Evolutionary conservation across 768 basidiomycete genomes (phyloP).

Genomic region (Suillus americanus): DNA sequence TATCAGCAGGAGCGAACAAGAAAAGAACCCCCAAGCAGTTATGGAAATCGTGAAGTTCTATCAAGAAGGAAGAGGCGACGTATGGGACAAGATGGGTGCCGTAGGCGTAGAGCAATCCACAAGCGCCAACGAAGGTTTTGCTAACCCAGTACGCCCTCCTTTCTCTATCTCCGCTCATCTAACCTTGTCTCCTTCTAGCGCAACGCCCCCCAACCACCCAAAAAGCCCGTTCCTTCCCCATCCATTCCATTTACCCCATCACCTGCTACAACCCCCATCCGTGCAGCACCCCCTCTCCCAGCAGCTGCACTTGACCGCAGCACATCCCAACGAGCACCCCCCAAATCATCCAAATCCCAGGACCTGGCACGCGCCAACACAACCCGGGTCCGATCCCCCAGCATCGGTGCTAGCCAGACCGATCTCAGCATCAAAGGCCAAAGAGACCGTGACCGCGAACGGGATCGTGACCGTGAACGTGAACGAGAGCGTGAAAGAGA

Average conservation of each 20-base stretch:
- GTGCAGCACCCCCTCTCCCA: constrained; percentile 77
- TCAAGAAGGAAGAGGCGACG: constrained; percentile 80
- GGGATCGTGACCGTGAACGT: constrained; percentile 37
- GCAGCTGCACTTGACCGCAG: constrained; percentile 78
- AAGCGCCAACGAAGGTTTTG: constrained; percentile 48
- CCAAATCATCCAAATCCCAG: constrained; percentile 45
- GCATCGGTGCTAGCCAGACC: constrained; percentile 38
- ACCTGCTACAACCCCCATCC: constrained; percentile 54
- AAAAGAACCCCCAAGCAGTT: constrained; percentile 96
- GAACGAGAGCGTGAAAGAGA: constrained; percentile 22
- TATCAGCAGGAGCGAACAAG: constrained; percentile 91
- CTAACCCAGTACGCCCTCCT: constrained; percentile 50
- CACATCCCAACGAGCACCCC: constrained; percentile 77
- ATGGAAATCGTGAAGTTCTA: constrained; percentile 99
- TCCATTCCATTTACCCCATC: constrained; percentile 33
- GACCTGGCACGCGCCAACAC: constrained; percentile 65
- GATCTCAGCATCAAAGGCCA: constrained; percentile 53
- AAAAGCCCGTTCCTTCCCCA: constrained; percentile 36
- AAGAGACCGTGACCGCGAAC: constrained; percentile 14
- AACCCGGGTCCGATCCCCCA: constrained; percentile 44
- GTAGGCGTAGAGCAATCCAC: constrained; percentile 35
- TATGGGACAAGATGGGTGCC: constrained; percentile 84
- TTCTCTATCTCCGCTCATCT: not conserved
- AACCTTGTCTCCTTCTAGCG: constrained; percentile 29
- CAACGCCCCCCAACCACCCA: constrained; percentile 40